phyloP scores from a whole-genome alignment of 208 protist genomes.

The Leishmania tropica region DNA sequence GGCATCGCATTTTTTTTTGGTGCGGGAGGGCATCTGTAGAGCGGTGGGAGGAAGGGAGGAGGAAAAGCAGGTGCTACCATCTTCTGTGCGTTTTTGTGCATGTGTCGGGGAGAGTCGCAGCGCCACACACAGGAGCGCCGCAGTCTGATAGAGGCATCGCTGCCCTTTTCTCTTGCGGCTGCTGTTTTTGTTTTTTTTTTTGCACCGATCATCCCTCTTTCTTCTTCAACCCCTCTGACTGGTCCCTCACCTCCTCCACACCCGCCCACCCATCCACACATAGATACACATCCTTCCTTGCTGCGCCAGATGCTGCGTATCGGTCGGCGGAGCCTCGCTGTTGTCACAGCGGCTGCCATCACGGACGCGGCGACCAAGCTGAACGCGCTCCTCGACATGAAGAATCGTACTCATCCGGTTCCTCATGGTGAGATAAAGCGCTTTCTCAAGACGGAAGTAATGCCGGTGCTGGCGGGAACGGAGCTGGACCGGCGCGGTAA shows the following conservation, averaged over 20 bases:
- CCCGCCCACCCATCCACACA: not conserved
- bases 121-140: not conserved
- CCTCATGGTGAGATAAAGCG: slow-evolving; percentile 49
- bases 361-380: slow-evolving; percentile 43
- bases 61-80: not conserved
- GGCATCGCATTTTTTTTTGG: not conserved
- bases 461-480: slow-evolving; percentile 70
- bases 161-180: not conserved
- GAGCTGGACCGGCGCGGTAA: slow-evolving; percentile 64
- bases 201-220: not conserved
- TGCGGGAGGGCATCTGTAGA: too few relatives aligned
- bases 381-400: slow-evolving; percentile 63
- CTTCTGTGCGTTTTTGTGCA: not conserved
- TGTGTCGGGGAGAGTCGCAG: not conserved
- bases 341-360: slow-evolving; percentile 33
- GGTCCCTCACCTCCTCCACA: not conserved
- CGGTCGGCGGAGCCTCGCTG: slow-evolving; percentile 5
- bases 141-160: not conserved
- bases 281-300: not conserved
- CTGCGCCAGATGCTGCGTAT: slow-evolving; percentile 25
- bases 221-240: not conserved
- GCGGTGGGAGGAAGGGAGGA: too few relatives aligned
- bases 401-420: slow-evolving; percentile 23
- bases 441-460: slow-evolving; percentile 62
- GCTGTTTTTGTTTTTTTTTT: not conserved